Conservation (phyloP, 2,329 filamentous ascomycete species). For the Ophiostoma tasmaniense region DNA sequence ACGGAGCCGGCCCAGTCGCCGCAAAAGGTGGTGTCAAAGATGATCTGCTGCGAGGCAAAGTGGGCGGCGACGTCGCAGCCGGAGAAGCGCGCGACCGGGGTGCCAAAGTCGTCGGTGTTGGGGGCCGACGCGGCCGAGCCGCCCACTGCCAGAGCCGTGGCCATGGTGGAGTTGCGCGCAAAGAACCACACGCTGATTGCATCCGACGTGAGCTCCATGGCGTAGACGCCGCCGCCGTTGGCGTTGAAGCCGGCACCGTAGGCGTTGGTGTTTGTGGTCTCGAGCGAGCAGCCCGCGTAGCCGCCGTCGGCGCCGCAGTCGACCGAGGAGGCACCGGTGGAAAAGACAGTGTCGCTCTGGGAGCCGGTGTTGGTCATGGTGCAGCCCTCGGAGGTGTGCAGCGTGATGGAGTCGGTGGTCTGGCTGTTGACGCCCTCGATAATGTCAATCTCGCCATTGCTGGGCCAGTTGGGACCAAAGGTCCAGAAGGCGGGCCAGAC, state of each 20-base stretch:
- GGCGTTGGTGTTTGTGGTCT: slow-evolving; percentile 41
- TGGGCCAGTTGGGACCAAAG: slow-evolving; percentile 62
- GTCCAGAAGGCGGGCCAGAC: slow-evolving; percentile 69
- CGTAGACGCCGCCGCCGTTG: slow-evolving; percentile 61
- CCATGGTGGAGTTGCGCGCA: slow-evolving; percentile 39
- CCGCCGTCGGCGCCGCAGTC: slow-evolving; percentile 26
- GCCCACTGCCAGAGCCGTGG: slow-evolving; percentile 22
- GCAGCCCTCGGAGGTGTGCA: slow-evolving; percentile 59
- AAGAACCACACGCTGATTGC: slow-evolving; percentile 80
- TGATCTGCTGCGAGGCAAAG: slow-evolving; percentile 66
- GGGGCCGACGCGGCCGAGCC: slow-evolving; percentile 54
- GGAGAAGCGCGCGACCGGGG: slow-evolving; percentile 59
- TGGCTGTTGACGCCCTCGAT: slow-evolving; percentile 67
- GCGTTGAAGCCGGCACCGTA: slow-evolving; percentile 66
- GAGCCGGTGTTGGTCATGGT: slow-evolving; percentile 42
- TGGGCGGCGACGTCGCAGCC: slow-evolving; percentile 62
- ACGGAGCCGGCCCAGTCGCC: slow-evolving; percentile 74
- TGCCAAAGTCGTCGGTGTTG: slow-evolving; percentile 59
- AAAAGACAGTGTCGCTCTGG: slow-evolving; percentile 37
- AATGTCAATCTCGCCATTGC: slow-evolving; percentile 67
- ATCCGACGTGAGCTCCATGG: slow-evolving; percentile 64
- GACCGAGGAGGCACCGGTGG: slow-evolving; percentile 30
- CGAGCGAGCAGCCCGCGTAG: slow-evolving; percentile 52
- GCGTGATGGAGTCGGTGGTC: slow-evolving; percentile 50
- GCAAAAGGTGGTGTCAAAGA: slow-evolving; percentile 79